Conservation (phyloP, 495 filamentous ascomycete genomes). For the Penicillium waksmanii region DNA sequence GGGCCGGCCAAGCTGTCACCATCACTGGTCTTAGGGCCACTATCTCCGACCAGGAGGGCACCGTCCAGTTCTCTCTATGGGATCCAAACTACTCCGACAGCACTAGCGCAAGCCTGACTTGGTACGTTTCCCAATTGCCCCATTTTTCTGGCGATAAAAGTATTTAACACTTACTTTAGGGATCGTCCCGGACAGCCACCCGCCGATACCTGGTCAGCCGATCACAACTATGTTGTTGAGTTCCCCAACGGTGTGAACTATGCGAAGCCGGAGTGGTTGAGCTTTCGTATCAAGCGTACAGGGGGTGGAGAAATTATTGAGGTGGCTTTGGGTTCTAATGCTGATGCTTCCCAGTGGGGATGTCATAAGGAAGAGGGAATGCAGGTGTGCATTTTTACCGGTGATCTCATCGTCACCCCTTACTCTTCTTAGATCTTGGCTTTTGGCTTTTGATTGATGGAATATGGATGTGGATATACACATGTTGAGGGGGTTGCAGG, state of each 20-base stretch:
- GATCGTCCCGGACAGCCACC: conserved; percentile 8
- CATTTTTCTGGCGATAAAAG: not conserved
- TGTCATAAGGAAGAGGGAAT: not conserved
- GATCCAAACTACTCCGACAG: conserved; percentile 5
- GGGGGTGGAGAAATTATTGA: not conserved
- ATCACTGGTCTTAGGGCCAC: conserved; percentile 8
- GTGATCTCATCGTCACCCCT: not conserved
- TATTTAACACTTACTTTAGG: conserved; percentile 1
- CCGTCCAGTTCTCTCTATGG: not conserved
- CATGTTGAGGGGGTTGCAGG: not conserved
- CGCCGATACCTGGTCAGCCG: not conserved
- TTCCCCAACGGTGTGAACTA: conserved; percentile 8
- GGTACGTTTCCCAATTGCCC: conserved; percentile 7
- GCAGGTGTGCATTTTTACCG: not conserved
- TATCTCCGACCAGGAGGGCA: not conserved
- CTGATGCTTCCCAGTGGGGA: conserved; percentile 1
- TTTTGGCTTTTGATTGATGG: not conserved
- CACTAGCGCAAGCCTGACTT: not conserved
- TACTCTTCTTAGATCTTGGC: not conserved
- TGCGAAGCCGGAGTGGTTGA: not conserved
- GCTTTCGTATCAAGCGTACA: not conserved
- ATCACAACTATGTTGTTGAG: conserved; percentile 4
- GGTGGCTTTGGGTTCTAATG: not conserved
- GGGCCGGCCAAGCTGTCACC: conserved; percentile 2
- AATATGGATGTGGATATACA: not conserved